Percentiles rank a stretch among this genome's conserved stretches.
Conservation (phyloP, 2,329 filamentous ascomycete species). For the Didymella sp. region DNA sequence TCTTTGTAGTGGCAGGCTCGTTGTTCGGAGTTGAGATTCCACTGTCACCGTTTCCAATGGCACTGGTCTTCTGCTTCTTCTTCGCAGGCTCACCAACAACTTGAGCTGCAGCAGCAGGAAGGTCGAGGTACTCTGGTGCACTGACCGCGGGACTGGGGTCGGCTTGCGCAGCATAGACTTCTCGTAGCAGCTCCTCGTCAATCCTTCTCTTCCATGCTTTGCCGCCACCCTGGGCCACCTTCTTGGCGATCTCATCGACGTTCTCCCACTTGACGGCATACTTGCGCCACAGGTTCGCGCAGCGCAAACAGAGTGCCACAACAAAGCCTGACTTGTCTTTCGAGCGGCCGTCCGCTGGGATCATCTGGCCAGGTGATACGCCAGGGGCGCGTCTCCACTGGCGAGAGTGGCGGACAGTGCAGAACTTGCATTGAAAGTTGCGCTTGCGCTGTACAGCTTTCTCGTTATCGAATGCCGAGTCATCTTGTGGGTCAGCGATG, state of each 20-base stretch:
- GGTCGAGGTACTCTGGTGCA: constrained; percentile 39
- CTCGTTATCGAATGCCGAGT: constrained; percentile 91
- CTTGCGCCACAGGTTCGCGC: constrained; percentile 91
- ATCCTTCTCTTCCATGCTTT: constrained; percentile 86
- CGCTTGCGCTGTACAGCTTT: constrained; percentile 83
- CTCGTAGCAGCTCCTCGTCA: constrained; percentile 89
- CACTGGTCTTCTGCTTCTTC: constrained; percentile 64
- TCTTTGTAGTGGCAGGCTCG: constrained; percentile 53
- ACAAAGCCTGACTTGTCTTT: constrained; percentile 81
- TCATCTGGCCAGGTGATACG: constrained; percentile 72
- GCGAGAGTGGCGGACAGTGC: constrained; percentile 76
- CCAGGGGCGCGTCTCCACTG: constrained; percentile 93
- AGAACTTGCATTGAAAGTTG: constrained; percentile 93
- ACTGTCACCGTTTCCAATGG: constrained; percentile 56
- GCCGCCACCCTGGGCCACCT: constrained; percentile 78
- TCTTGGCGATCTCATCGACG: constrained; percentile 87
- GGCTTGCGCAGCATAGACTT: constrained; percentile 54
- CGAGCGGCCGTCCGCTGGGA: constrained; percentile 71
- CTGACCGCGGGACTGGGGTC: constrained; percentile 38
- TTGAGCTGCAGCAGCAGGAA: constrained; percentile 34
- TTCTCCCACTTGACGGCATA: constrained; percentile 97
- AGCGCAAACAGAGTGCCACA: constrained; percentile 85
- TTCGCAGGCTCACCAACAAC: constrained; percentile 59
- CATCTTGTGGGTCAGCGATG: constrained; percentile 88
- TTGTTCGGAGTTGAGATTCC: constrained; percentile 52